Conservation (phyloP, 345 rosid genomes). For the Excoecaria agallocha region DNA sequence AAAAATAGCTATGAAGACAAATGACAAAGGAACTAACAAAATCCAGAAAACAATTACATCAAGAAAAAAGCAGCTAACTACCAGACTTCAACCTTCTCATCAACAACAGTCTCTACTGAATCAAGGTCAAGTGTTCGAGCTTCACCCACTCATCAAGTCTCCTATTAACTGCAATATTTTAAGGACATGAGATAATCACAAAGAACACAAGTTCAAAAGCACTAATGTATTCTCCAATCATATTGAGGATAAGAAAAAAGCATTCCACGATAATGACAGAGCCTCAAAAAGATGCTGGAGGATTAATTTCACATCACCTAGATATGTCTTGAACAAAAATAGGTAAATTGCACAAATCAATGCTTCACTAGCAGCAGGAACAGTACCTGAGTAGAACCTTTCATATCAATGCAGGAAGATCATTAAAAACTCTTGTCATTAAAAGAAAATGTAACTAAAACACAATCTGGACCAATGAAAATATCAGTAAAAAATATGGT, state of each 20-base stretch:
- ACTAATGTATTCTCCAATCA: neutral
- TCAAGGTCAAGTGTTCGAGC: constrained; percentile 84
- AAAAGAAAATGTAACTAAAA: no score
- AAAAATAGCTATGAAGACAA: no score
- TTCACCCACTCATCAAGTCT: constrained; percentile 98
- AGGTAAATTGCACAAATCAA: constrained; percentile 18
- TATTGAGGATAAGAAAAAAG: neutral
- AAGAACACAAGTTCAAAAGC: neutral
- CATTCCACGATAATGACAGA: neutral
- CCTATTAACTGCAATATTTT: constrained; percentile 67
- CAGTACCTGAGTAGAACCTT: constrained; percentile 23
- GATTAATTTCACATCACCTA: no score
- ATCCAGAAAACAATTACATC: no score
- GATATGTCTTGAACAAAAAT: no score
- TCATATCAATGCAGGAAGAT: neutral
- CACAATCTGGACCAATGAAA: no score
- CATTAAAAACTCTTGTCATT: neutral
- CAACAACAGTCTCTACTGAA: constrained; percentile 87
- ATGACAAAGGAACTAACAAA: no score
- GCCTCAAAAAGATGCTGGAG: neutral
- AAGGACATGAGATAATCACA: neutral
- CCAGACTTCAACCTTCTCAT: constrained; percentile 98
- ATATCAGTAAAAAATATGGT: no score
- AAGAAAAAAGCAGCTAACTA: no score
- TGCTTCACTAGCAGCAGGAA: constrained; percentile 27